Conservation (phyloP, 352 stramenopile genomes). For the Phytophthora brassicae region DNA sequence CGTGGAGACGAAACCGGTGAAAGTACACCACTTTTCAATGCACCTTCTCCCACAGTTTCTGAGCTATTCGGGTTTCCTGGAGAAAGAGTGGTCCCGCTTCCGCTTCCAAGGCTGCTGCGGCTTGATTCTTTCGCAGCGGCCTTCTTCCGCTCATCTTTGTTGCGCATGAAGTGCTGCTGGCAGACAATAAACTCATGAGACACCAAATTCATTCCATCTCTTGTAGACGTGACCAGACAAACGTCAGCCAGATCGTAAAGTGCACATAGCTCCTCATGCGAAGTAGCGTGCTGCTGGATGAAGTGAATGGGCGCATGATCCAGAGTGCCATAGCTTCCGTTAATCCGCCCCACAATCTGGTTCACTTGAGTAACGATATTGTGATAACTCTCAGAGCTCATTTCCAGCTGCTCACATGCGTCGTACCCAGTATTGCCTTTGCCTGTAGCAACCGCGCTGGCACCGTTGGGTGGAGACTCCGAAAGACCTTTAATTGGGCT, state of each 20-base stretch:
- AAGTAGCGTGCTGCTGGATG: conserved; percentile 79
- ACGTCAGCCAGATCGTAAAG: conserved; percentile 90
- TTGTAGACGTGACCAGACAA: conserved; percentile 86
- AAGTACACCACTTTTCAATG: conserved; percentile 19
- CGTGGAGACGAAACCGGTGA: conserved; percentile 25
- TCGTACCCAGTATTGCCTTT: conserved; percentile 39
- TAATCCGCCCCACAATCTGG: conserved; percentile 89
- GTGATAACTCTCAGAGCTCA: conserved; percentile 74
- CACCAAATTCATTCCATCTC: conserved; percentile 91
- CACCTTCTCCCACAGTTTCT: not conserved
- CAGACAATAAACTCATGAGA: conserved; percentile 90
- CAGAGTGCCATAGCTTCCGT: conserved; percentile 84
- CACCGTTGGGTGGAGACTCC: conserved; percentile 23
- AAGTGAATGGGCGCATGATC: conserved; percentile 92
- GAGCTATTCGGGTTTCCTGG: conserved; percentile 1
- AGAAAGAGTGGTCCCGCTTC: not conserved
- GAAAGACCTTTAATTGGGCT: conserved; percentile 31
- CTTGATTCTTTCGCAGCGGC: conserved; percentile 21
- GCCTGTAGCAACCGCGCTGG: conserved; percentile 23
- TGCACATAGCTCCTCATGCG: conserved; percentile 86
- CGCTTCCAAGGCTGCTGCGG: conserved; percentile 1
- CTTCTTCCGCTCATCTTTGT: conserved; percentile 69
- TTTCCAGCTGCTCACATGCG: conserved; percentile 65
- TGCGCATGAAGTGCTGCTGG: conserved; percentile 84
- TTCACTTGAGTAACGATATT: conserved; percentile 82